phyloP scores from a whole-genome alignment of 148 eudicot species.

The Chenopodium formosanum region DNA sequence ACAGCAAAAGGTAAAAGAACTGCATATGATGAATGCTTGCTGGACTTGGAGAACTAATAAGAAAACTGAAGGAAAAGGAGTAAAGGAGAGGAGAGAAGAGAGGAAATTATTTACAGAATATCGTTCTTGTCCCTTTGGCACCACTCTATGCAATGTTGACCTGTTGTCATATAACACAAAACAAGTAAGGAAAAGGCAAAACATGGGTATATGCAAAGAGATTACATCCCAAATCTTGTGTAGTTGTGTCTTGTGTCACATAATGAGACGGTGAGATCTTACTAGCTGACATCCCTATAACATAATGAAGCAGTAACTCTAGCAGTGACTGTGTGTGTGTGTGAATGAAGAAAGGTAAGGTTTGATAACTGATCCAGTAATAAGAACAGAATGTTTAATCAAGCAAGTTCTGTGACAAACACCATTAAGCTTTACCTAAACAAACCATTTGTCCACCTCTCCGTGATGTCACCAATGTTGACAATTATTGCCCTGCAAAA shows the following conservation, averaged over 20 bases:
- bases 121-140: constrained; percentile 62
- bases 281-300: neutral
- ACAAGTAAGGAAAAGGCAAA: neutral
- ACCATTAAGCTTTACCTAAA: constrained; percentile 42
- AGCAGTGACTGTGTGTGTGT: neutral
- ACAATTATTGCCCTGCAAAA: constrained; percentile 68
- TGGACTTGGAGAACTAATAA: neutral
- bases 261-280: too few relatives aligned
- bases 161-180: constrained; percentile 26
- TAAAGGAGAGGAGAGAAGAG: neutral
- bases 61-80: too few relatives aligned
- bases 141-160: constrained; percentile 82
- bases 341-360: neutral
- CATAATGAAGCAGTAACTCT: neutral
- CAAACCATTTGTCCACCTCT: constrained; percentile 77
- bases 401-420: neutral
- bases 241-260: neutral
- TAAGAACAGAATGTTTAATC: neutral
- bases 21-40: neutral
- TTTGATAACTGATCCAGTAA: neutral
- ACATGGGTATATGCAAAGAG: neutral
- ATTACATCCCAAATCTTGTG: neutral
- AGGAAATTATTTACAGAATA: constrained; percentile 50
- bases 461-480: constrained; percentile 71
- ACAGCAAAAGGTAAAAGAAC: neutral